Conservation (phyloP, 495 filamentous ascomycete genomes). For the Hypoxylon fragiforme region DNA sequence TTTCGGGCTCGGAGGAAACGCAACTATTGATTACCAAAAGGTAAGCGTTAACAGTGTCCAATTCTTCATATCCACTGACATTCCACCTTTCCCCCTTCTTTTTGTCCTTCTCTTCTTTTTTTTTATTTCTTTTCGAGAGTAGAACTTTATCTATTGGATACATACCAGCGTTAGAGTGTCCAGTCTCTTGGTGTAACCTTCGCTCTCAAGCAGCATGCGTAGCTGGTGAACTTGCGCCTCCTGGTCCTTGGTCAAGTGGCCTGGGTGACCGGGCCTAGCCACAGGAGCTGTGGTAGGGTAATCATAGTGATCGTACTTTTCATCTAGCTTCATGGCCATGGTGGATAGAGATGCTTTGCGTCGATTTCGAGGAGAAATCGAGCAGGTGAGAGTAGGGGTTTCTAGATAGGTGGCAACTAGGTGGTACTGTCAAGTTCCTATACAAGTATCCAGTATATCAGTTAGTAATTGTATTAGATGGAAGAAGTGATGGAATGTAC, state of each 20-base stretch:
- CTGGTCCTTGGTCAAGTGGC: conserved; percentile 83
- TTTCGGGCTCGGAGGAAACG: conserved; percentile 93
- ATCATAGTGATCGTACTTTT: conserved; percentile 96
- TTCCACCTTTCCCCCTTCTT: too few relatives aligned
- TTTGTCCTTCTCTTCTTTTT: too few relatives aligned
- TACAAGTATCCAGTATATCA: conserved; percentile 8
- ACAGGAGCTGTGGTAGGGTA: conserved; percentile 79
- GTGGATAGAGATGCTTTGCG: conserved; percentile 31
- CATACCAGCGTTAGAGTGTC: conserved; percentile 85
- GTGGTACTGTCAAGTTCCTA: too few relatives aligned
- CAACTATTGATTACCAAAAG: conserved; percentile 54
- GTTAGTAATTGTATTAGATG: background rate
- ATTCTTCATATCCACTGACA: too few relatives aligned
- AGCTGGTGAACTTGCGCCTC: conserved; percentile 89
- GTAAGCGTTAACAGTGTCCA: too few relatives aligned
- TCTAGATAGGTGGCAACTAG: conserved; percentile 1
- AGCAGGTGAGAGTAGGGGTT: conserved; percentile 5
- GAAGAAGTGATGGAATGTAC: background rate
- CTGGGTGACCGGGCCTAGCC: conserved; percentile 76
- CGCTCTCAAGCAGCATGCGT: conserved; percentile 78
- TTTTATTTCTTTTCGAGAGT: background rate
- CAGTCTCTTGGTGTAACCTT: conserved; percentile 80
- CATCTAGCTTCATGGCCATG: conserved; percentile 62
- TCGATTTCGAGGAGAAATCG: conserved; percentile 24
- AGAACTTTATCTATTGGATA: background rate